Evolutionary conservation across 805 yeast genomes (phyloP), one percentile per base, ranked within the genome.

Genomic region (Debaryomyces castellii): DNA sequence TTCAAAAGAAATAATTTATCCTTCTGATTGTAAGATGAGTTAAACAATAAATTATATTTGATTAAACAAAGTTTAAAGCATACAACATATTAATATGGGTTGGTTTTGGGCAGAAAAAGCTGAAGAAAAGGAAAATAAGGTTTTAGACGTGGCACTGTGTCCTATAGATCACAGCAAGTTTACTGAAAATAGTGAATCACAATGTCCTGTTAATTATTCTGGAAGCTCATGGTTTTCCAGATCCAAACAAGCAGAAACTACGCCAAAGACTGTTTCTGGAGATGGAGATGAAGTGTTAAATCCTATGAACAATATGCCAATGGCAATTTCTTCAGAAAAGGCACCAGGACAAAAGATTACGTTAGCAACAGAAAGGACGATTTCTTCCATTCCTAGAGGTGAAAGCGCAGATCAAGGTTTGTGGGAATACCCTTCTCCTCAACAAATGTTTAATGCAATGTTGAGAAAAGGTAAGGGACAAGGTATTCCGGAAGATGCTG

Each of bases 401-500:
- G 79, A 73, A 23, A 60, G 62, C 11, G 73, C 70, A 1, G 74
- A 71, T 8, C 82, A 81, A 49, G 96, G 96, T 1, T 81, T 84
- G 40, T 94, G 99, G 99, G 99, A 94, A 67, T 94, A 94, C 62
- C 99, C 99, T 1, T 89, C 97, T 2, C 99, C 99, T 1, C 99
- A 94, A 67, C 99, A 94, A 64, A 94, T 94, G 99, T 83, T 90
- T 53, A 91, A 92, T 59, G 99, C 99, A 10, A 92, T 94, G 98
- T 71, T 90, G 22, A 82, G 92, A 52, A 94, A 94, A 70, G 96
- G 97, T 17, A 92, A 94, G 59, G 83, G 80, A 2, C 86, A 88
- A 38, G 95, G 85, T 40, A 80, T 92, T 43, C 95, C 92, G 2
- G 98, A 91, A 63, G 96, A 89, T 51, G 97, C 97, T 1, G 97